Conservation (phyloP, 345 rosid species). For the Psidium guajava region DNA sequence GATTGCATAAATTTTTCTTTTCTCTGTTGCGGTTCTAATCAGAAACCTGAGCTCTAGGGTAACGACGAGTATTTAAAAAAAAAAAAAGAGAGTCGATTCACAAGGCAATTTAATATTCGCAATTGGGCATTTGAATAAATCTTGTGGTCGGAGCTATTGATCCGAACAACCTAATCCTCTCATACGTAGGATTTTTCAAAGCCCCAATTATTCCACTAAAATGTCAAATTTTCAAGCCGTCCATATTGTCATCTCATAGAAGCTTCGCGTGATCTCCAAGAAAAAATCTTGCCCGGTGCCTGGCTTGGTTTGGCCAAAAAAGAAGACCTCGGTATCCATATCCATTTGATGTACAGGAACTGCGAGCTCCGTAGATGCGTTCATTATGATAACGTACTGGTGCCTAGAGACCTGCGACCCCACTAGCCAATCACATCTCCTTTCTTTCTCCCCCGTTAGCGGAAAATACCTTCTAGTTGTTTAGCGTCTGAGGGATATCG, state of each 20-base stretch:
- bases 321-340: not conserved
- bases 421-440: not conserved
- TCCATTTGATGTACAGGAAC: no score
- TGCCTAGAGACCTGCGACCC: no score
- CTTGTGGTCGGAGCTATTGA: not conserved
- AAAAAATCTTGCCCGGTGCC: not conserved
- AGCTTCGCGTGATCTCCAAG: not conserved
- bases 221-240: not conserved
- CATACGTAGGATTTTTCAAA: not conserved
- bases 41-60: not conserved
- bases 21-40: not conserved
- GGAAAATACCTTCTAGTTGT: no score
- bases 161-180: not conserved
- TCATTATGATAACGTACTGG: no score
- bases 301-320: not conserved
- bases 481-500: no score
- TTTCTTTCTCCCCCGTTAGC: no score
- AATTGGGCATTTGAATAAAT: not conserved
- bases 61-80: no score
- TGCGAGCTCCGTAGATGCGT: no score
- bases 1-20: not conserved
- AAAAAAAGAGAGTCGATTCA: no score
- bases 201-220: not conserved
- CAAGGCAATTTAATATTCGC: not conserved
- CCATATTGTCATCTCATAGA: not conserved